Conservation (phyloP, 2,329 filamentous ascomycete genomes). For the Cadophora gregata region DNA sequence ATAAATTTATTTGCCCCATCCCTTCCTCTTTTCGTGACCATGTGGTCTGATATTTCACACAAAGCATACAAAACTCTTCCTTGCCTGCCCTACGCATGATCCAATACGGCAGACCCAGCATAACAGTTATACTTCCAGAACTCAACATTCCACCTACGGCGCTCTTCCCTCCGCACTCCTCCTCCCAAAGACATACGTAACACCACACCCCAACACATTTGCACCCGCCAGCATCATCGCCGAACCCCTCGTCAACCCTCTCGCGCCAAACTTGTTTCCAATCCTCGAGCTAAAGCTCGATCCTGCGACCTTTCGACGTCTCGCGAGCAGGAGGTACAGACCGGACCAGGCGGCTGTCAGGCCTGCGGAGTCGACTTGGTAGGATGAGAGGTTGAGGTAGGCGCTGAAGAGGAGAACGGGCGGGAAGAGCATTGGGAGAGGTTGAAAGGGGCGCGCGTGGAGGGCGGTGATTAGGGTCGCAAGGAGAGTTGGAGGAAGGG, state of each 20-base stretch:
- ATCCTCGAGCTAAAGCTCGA: constrained; percentile 45
- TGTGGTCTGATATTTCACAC: constrained; percentile 26
- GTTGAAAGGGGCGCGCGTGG: constrained; percentile 69
- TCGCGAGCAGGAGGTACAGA: constrained; percentile 67
- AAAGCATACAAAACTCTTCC: neutral
- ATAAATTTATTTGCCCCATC: neutral
- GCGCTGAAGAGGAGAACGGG: constrained; percentile 69
- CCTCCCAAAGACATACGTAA: constrained; percentile 54
- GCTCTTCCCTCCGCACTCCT: constrained; percentile 16
- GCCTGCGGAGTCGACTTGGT: constrained; percentile 67
- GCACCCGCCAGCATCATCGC: constrained; percentile 56
- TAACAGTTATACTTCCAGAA: neutral
- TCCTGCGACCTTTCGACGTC: constrained; percentile 52
- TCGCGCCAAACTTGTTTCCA: constrained; percentile 53
- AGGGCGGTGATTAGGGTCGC: constrained; percentile 71
- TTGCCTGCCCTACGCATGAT: neutral
- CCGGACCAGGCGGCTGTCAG: constrained; percentile 69
- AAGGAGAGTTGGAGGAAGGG: constrained; percentile 67
- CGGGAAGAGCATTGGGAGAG: constrained; percentile 70
- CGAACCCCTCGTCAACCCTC: constrained; percentile 57
- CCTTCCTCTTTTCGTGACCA: constrained; percentile 19
- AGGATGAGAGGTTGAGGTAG: constrained; percentile 68
- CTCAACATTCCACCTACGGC: neutral
- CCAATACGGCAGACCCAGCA: constrained; percentile 2
- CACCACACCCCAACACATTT: constrained; percentile 57